Conservation (phyloP, 306 rosid species). For the Quercus aquifolioides region DNA sequence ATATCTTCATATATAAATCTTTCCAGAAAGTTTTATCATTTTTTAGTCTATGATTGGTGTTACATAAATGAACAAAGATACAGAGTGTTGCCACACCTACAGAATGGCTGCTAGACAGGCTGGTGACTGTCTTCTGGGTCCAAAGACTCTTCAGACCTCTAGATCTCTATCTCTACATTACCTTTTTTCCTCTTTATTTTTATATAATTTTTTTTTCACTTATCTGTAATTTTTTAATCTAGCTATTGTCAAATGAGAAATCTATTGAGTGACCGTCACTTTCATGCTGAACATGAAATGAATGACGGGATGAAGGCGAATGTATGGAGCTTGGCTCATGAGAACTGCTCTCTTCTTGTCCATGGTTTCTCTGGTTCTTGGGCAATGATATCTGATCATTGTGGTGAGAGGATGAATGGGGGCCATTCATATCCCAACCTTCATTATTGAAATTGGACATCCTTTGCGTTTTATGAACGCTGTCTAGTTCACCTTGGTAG, state of each 20-base stretch:
- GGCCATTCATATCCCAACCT: slow-evolving; percentile 32
- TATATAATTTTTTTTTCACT: neutral
- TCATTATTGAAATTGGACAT: slow-evolving; percentile 21
- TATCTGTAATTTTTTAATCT: neutral
- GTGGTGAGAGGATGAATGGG: slow-evolving; percentile 34
- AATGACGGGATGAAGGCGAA: neutral
- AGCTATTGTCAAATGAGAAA: slow-evolving; percentile 47
- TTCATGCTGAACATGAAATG: slow-evolving; percentile 1
- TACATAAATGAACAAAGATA: no score
- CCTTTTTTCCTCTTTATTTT: neutral
- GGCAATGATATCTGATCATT: slow-evolving; percentile 12
- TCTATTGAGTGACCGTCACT: slow-evolving; percentile 30
- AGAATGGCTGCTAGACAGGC: neutral
- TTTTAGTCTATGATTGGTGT: no score
- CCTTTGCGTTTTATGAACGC: slow-evolving; percentile 36
- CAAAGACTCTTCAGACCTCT: neutral
- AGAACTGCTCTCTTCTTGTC: slow-evolving; percentile 11
- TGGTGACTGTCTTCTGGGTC: neutral
- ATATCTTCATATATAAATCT: no score
- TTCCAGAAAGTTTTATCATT: no score
- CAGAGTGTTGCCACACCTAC: no score
- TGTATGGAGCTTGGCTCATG: neutral
- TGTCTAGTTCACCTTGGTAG: slow-evolving; percentile 42
- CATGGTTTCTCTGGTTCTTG: slow-evolving; percentile 23
- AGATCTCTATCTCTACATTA: neutral